Evolutionary conservation across 2,329 filamentous ascomycete species (phyloP).

Genomic region (Colletotrichum chlorophyti): DNA sequence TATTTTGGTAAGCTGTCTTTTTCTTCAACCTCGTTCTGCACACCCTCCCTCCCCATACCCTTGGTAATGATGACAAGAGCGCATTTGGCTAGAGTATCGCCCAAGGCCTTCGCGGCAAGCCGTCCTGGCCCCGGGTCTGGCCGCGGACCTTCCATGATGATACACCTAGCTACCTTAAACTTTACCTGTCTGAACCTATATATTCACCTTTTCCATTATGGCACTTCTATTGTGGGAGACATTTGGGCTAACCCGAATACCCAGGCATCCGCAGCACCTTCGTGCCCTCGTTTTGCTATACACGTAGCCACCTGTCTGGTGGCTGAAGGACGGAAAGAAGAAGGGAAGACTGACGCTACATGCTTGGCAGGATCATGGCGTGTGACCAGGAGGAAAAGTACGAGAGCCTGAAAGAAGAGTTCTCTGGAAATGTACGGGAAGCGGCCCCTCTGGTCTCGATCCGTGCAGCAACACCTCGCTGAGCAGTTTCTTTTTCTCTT

Average conservation of each 20-base stretch:
- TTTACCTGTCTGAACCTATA: constrained; percentile 77
- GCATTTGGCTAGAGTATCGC: constrained; percentile 99
- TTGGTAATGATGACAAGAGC: constrained; percentile 97
- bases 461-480: constrained; percentile 19
- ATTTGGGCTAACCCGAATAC: constrained; percentile 27
- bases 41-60: constrained; percentile 18
- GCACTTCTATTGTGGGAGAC: constrained; percentile 25
- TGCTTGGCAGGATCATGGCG: constrained; percentile 76
- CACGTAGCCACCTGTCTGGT: neutral
- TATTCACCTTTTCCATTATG: constrained; percentile 29
- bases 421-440: constrained; percentile 79
- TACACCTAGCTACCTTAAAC: constrained; percentile 97
- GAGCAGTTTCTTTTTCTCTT: constrained; percentile 24
- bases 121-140: constrained; percentile 76
- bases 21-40: constrained; percentile 19
- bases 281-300: constrained; percentile 32
- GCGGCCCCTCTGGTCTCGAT: constrained; percentile 3
- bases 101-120: constrained; percentile 65
- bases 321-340: neutral
- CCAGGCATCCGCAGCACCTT: constrained; percentile 36
- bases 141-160: constrained; percentile 90
- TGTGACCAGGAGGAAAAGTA: constrained; percentile 93
- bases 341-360: constrained; percentile 18
- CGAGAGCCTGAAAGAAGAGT: constrained; percentile 81
- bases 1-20: constrained; percentile 44